Evolutionary conservation across 768 basidiomycete species (phyloP).

Genomic region (Lentinula boryana): DNA sequence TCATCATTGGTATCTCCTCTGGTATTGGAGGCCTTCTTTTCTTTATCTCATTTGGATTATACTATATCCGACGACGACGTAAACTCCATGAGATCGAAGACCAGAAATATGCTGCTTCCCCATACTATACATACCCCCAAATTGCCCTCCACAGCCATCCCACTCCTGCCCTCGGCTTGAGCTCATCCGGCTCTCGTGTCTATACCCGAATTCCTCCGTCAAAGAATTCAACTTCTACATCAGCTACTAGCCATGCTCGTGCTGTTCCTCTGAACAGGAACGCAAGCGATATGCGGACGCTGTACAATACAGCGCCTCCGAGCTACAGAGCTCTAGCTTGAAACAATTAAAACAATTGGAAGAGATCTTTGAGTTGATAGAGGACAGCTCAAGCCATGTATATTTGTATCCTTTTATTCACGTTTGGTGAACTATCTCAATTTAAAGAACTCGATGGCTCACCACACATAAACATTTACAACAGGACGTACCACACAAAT

Average conservation of each 20-base stretch:
- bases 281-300: not conserved
- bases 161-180: not conserved
- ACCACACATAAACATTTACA: no score
- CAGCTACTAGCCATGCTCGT: not conserved
- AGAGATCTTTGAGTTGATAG: no score
- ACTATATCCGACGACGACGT: not conserved
- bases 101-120: not conserved
- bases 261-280: not conserved
- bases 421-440: no score
- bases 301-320: not conserved
- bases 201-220: not conserved
- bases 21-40: not conserved
- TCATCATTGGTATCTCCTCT: not conserved
- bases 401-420: no score
- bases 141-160: not conserved
- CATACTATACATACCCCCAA: not conserved
- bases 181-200: not conserved
- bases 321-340: not conserved
- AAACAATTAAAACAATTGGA: no score
- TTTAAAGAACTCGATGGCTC: no score
- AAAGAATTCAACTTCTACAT: not conserved
- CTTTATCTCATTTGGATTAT: not conserved
- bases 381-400: no score
- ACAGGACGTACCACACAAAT: no score
- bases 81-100: not conserved